These are phyloP conservation scores for Penicillium mononematosum DNA, from an alignment of 495 filamentous ascomycete species.

Conservation along the genomic window DNA sequence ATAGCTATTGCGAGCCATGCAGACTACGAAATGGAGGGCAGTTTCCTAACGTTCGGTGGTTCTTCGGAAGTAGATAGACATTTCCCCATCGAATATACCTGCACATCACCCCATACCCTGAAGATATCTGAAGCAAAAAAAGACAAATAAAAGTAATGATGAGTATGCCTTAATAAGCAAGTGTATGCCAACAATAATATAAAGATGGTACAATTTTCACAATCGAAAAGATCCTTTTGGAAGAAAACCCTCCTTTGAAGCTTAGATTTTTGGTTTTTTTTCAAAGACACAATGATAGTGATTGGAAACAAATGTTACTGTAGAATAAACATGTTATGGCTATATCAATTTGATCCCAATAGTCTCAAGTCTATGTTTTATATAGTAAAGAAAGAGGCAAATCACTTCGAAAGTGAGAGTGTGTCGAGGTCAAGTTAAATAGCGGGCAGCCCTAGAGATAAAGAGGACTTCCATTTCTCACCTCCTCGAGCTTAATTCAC, in stretches of 20 bases:
- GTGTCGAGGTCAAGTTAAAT: background rate
- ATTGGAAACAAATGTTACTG: background rate
- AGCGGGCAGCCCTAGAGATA: background rate
- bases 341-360: background rate
- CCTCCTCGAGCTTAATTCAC: background rate
- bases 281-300: background rate
- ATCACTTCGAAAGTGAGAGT: background rate
- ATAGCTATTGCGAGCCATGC: constrained; percentile 32
- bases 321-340: background rate
- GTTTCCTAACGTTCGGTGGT: constrained; percentile 26
- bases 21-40: constrained; percentile 31
- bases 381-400: background rate
- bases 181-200: background rate
- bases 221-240: background rate
- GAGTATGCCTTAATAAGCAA: background rate
- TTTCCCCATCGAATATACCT: constrained; percentile 41
- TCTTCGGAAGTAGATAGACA: constrained; percentile 46
- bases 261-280: background rate
- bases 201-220: background rate
- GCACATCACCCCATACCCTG: constrained; percentile 24
- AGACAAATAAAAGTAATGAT: constrained; percentile 6
- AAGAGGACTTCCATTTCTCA: background rate
- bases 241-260: background rate
- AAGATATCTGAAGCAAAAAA: constrained; percentile 4
- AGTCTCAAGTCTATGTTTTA: background rate